These are phyloP conservation scores for Scenedesmus sp. DNA, from an alignment of 163 green algal genomes.

Conservation along the genomic window DNA sequence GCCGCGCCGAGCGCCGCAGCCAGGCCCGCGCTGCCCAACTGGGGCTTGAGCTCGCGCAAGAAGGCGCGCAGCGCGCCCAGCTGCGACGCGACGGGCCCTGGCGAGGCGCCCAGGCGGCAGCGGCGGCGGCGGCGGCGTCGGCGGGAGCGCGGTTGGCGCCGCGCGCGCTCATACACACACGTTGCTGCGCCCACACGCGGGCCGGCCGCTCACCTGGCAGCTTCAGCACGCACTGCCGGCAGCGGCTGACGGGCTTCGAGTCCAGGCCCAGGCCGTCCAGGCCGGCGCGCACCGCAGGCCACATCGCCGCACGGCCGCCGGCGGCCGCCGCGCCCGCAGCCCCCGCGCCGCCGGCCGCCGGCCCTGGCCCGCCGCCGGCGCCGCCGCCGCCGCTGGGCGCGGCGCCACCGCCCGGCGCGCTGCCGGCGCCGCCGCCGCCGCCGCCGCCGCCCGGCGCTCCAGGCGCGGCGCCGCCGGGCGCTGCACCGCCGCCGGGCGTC, in stretches of 20 bases:
- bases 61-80: conserved; percentile 31
- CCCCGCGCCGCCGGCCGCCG: conserved; percentile 10
- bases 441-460: background rate
- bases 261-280: conserved; percentile 73
- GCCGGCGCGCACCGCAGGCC: conserved; percentile 61
- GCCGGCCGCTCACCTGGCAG: conserved; percentile 38
- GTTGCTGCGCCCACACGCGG: background rate
- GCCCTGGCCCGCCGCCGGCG: background rate
- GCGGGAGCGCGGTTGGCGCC: background rate
- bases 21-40: conserved; percentile 7
- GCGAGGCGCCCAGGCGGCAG: background rate
- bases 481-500: too few species aligned
- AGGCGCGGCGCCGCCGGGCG: too few species aligned
- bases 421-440: background rate
- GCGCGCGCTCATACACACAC: background rate
- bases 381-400: background rate
- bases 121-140: background rate
- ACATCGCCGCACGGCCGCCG: conserved; percentile 51
- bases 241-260: conserved; percentile 54
- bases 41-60: conserved; percentile 9
- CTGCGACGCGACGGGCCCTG: conserved; percentile 21
- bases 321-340: conserved; percentile 6
- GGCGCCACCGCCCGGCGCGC: background rate
- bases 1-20: conserved; percentile 12
- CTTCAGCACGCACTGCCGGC: conserved; percentile 66